Percentiles rank a stretch among this genome's conserved stretches.
These are phyloP conservation scores for Manihot esculenta DNA, from an alignment of 441 rosid species.

Conservation along the genomic window DNA sequence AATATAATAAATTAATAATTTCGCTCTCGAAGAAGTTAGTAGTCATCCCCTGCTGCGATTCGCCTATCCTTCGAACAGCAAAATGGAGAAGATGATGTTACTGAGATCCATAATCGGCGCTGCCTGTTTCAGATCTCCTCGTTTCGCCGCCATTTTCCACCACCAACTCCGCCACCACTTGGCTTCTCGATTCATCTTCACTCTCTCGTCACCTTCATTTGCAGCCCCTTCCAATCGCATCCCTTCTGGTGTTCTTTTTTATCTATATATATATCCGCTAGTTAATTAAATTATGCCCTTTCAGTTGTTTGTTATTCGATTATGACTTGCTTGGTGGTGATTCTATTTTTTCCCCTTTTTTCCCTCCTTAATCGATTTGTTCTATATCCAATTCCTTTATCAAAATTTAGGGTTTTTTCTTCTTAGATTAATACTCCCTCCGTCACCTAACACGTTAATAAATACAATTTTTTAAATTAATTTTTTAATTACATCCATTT, in stretches of 20 bases:
- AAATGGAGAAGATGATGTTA: slow-evolving; percentile 41
- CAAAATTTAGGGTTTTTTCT: slow-evolving; percentile 2
- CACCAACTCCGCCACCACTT: slow-evolving; percentile 27
- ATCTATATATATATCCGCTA: neutral
- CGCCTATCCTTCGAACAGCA: neutral
- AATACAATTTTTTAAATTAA: too few species aligned
- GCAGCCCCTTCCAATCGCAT: slow-evolving; percentile 31
- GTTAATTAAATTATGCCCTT: neutral
- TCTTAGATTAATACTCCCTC: too few species aligned
- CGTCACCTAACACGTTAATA: too few species aligned
- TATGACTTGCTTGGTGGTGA: neutral
- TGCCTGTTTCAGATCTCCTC: slow-evolving; percentile 40
- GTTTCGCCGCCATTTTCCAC: slow-evolving; percentile 29
- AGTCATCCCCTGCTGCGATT: neutral
- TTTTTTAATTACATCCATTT: too few species aligned
- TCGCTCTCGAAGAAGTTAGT: neutral
- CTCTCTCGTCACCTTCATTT: slow-evolving; percentile 32
- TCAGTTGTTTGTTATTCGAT: neutral
- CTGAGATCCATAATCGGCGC: slow-evolving; percentile 58
- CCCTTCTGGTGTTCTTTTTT: slow-evolving; percentile 35
- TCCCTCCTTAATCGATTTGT: neutral
- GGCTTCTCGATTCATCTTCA: slow-evolving; percentile 45
- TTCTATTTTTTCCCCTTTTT: neutral
- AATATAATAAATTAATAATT: too few species aligned
- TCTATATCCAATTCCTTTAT: neutral